These are phyloP conservation scores for Comarum palustre DNA, from an alignment of 306 rosid species.

Conservation along the genomic window DNA sequence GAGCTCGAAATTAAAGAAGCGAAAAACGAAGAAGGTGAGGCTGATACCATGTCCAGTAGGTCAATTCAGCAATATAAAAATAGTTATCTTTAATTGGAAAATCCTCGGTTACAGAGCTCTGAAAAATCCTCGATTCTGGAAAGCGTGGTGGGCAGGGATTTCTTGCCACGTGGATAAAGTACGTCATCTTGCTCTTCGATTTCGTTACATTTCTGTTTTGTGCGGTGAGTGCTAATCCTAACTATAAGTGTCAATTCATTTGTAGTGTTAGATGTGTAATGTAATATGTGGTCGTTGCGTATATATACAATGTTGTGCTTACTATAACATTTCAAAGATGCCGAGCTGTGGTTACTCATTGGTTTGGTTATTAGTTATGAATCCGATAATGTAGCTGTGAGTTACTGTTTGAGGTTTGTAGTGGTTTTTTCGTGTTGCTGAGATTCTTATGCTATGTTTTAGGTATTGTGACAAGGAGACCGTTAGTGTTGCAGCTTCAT, in stretches of 20 bases:
- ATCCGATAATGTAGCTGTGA: not conserved
- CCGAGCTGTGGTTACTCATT: not conserved
- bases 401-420: not conserved
- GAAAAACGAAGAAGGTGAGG: too few species aligned
- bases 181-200: not conserved
- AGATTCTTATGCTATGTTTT: not conserved
- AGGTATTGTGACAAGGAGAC: constrained; percentile 98
- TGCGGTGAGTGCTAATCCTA: not conserved
- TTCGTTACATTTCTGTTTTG: not conserved
- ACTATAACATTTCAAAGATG: not conserved
- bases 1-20: too few species aligned
- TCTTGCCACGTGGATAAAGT: constrained; percentile 99
- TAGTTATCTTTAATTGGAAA: too few species aligned
- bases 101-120: constrained; percentile 77
- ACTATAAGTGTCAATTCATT: not conserved
- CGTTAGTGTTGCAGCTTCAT: constrained; percentile 93
- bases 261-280: constrained; percentile 4
- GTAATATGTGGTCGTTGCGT: not conserved
- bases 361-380: not conserved
- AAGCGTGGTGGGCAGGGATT: constrained; percentile 97
- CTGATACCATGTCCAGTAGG: too few species aligned
- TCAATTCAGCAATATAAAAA: too few species aligned
- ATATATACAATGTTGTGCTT: not conserved
- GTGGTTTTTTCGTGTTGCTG: not conserved
- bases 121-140: constrained; percentile 96